Base-by-base conservation (phyloP, 371 early-diverging fungal species). In the Syncephalis plumigaleata region DNA sequence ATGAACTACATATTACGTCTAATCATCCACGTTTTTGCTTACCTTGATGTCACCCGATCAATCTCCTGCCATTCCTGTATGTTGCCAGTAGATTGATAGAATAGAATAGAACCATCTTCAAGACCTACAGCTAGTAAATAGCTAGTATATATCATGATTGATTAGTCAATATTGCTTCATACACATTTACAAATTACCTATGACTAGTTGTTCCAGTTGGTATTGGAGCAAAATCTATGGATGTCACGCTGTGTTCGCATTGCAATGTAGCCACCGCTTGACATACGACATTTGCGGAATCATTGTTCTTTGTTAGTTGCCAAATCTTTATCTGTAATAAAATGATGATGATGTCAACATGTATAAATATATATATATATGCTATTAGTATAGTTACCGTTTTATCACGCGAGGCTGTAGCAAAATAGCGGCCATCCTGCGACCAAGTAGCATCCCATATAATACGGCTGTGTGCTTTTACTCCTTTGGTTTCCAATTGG, bases 401-500 rank as follows among this genome's bases (percentile, higher is more conserved):
- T 57, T 90, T 91, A 58, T 97, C 98, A 44, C 98, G 73, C 9
- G 90, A 89, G 11, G 71, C 93, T 0, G 98, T 94, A 9, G 73
- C 89, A 68, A 97, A 92, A 39, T 79, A 62, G 2, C 43, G 43
- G 31, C 75, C 85, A 55, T 89, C 89, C 17, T 67, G 71, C 36
- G 75, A 65, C 89, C 91, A 94, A 1, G 74, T 63, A 42, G 73
- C 77, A 56, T 82, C 84, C 98, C 98, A 97, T 22, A 97, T 79
- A 47, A 97, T 92, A 52, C 98, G 78, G 0, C 90, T 72, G 57
- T 97, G 95, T 1, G 92, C 85, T 58, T 85, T 87, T 25, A 49
- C 26, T 40, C 75, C 71, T 44, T 60, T 68, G 24, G 61, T 60
- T 1, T 68, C 66, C n/a, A 81, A 61, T 24, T 57, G 57, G 55